Evolutionary conservation across 192 early-diverging fungal genomes (phyloP), one percentile per base, ranked within the genome.

Genomic region (Backusella tarrabulga): DNA sequence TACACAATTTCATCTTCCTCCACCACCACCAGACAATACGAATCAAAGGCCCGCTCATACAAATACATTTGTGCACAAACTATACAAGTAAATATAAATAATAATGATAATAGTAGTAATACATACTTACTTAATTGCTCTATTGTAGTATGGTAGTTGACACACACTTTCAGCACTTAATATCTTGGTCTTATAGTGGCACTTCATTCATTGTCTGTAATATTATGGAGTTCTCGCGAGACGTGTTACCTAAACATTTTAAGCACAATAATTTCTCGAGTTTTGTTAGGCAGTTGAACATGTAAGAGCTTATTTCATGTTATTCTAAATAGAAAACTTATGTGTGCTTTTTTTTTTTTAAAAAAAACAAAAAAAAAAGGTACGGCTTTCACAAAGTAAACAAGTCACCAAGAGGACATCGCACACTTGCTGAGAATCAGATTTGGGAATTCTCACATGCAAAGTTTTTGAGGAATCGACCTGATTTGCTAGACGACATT

Each of bases 331-430:
- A 26, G 23, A 63, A 63, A 21, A 63, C 19, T 50, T n/a, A n/a
- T 6, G 46, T 6, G 15, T 50, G 15, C n/a, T 44, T 17, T 44
- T 40, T 17, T 17, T 5, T 44, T 17, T 44, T 17, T 0, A 17
- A 5, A 44, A 17, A 40, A 44, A 44, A 44, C 5, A 42, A 42
- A 69, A 34, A 66, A 54, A 60, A 56, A 56, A 88, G 87, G 85
- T 93, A 94, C 79, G 93, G 93, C 50, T 97, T 97, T 78, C 94
- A 95, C 85, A 97, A 97, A 80, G 90, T 96, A 34, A 97, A 95
- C 90, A 96, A 96, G 80, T 94, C 92, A 67, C 92, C 94, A 44
- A 85, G 94, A 52, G 92, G 94, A 6, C 92, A 93, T 80, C 89
- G 94, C 60, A 94, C 93, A 26, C 82, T 92, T 77, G 92, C 91